Percentiles rank a stretch among this genome's conserved stretches.
Evolutionary conservation across 2,329 filamentous ascomycete species (phyloP).

Genomic region (Xylaria sp.): DNA sequence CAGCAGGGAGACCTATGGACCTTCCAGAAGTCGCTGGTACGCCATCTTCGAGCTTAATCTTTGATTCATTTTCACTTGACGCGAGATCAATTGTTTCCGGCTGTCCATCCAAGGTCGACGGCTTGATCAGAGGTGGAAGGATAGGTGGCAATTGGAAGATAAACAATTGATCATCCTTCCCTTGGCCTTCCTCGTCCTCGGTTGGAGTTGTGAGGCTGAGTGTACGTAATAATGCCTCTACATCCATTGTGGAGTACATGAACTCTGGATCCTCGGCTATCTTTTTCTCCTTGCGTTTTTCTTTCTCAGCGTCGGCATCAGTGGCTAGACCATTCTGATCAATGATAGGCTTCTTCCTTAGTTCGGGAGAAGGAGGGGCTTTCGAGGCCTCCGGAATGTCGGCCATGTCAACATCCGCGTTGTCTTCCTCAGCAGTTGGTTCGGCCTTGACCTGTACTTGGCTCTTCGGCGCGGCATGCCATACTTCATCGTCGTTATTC

Average conservation of each 20-base stretch:
- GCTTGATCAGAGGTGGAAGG: constrained; percentile 59
- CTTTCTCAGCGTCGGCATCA: constrained; percentile 37
- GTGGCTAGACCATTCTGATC: constrained; percentile 24
- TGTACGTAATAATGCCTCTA: constrained; percentile 42
- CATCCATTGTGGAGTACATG: constrained; percentile 34
- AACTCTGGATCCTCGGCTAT: constrained; percentile 40
- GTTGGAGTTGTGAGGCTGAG: constrained; percentile 40
- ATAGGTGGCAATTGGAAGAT: constrained; percentile 70
- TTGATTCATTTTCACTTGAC: constrained; percentile 18
- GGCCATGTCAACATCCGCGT: constrained; percentile 48
- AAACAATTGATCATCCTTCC: constrained; percentile 61
- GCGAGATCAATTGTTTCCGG: constrained; percentile 36
- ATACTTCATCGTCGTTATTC: constrained; percentile 48
- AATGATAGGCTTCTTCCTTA: constrained; percentile 40
- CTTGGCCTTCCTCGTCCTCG: constrained; percentile 31
- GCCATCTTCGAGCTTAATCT: constrained; percentile 40
- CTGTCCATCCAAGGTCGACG: constrained; percentile 30
- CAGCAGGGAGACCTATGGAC: constrained; percentile 49
- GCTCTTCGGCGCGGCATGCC: constrained; percentile 48
- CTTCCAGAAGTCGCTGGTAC: constrained; percentile 36
- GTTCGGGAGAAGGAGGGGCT: constrained; percentile 42
- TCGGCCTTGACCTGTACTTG: constrained; percentile 52
- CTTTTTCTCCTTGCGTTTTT: constrained; percentile 40
- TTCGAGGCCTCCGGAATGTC: constrained; percentile 47
- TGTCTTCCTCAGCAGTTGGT: constrained; percentile 47